Evolutionary conservation across 768 basidiomycete genomes (phyloP), one percentile per base, ranked within the genome.

Genomic region (Imleria badia): DNA sequence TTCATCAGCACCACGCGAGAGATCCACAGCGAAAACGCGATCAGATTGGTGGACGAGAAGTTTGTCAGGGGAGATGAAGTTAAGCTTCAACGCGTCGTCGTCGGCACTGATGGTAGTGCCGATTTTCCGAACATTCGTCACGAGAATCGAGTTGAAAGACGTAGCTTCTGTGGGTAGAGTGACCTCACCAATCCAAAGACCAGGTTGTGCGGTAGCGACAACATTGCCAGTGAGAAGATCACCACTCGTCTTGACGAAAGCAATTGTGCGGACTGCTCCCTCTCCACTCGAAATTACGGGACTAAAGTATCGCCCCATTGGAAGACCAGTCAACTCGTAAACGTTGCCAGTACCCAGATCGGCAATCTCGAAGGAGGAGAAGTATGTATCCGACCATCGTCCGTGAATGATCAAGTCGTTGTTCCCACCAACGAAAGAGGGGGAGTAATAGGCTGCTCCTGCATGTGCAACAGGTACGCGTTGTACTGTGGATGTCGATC

Each of bases 341-440:
- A 76, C 77, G 9, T 64, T 62, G 5, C 73, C 76, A 1, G 75
- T 71, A 8, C 63, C 60, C 7, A 86, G 47, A 62, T 87, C 75
- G 10, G 85, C 81, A 30, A 90, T 59, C 70, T 90, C 87, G 60
- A 90, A 81, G 4, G 79, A 75, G 4, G 85, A 81, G 64, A 87
- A 87, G 51, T 75, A 64, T 8, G 72, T 70, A 61, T 88, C 79
- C 1, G 86, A 87, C 87, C 87, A 89, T 13, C 84, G 80, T 5
- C 80, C 79, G 47, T 88, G 87, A 15, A 90, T 65, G 12, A 88
- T 67, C 22, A 87, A 66, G 51, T 83, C 50, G 7, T 20, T 70
- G 20, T 73, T 69, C n/a, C 56, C 67, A 15, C 67, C 63, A 42
- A 71, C 60, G 63, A 89, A 88, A 6, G 81, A 76, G 2, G 87